Conservation (phyloP, 768 basidiomycete genomes). For the Omphalotus guepiniiformis region DNA sequence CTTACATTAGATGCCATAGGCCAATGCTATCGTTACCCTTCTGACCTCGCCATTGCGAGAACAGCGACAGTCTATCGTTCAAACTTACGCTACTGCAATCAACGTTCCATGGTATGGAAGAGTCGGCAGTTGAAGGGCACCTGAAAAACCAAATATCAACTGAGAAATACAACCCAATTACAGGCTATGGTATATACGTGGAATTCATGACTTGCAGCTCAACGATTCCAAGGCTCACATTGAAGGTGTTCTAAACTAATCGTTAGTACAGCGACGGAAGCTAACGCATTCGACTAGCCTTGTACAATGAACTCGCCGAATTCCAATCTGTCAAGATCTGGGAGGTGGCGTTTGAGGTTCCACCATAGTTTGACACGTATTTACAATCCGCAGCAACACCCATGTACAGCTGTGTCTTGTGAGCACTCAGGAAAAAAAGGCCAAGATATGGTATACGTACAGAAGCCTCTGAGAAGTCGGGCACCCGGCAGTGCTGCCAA, state of each 20-base stretch:
- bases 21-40: conserved; percentile 73
- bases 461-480: conserved; percentile 67
- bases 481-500: conserved; percentile 70
- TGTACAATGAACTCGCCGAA: conserved; percentile 69
- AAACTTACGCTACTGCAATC: conserved; percentile 57
- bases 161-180: conserved; percentile 6
- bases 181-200: conserved; percentile 27
- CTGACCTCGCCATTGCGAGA: conserved; percentile 77
- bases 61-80: conserved; percentile 68
- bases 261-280: no score
- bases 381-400: conserved; percentile 87
- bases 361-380: conserved; percentile 64
- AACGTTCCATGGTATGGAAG: conserved; percentile 69
- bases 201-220: conserved; percentile 70
- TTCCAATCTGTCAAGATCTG: conserved; percentile 82
- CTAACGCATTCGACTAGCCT: conserved; percentile 39
- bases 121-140: conserved; percentile 56
- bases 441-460: conserved; percentile 30
- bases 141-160: conserved; percentile 24
- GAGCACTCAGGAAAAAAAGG: neutral
- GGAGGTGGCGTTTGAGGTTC: conserved; percentile 59
- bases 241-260: conserved; percentile 73
- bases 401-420: conserved; percentile 53
- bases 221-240: conserved; percentile 79
- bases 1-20: conserved; percentile 85